Evolutionary conservation across 306 rosid species (phyloP).

Genomic region (Lathyrus aphaca): DNA sequence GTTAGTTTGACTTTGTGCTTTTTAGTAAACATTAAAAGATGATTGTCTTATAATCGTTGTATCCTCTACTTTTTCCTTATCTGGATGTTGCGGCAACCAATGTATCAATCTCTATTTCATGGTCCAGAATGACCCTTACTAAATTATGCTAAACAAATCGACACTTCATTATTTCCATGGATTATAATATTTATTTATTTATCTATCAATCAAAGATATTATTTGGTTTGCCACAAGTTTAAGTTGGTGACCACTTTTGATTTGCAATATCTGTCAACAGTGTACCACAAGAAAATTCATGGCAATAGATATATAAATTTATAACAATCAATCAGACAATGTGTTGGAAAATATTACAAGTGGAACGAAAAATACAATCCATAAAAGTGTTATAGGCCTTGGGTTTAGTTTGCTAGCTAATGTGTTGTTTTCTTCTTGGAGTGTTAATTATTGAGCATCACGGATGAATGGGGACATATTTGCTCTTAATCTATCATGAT

Average conservation of each 20-base stretch:
- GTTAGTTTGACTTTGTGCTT: no score
- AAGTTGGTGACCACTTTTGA: conserved; percentile 17
- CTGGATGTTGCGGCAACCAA: no score
- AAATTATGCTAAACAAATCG: no score
- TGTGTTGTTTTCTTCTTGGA: conserved; percentile 10
- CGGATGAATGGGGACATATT: conserved; percentile 29
- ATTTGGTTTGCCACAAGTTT: conserved; percentile 12
- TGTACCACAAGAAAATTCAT: conserved; percentile 41
- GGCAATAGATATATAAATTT: no score
- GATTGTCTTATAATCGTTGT: no score
- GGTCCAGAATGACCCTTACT: no score
- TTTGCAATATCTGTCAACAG: conserved; percentile 31
- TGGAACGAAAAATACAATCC: conserved; percentile 23
- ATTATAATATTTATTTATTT: no score
- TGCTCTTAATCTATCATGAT: conserved; percentile 36
- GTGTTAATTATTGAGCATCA: conserved; percentile 26
- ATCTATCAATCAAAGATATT: background rate
- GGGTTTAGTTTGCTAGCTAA: conserved; percentile 19
- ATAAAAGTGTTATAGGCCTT: background rate
- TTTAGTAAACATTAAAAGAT: no score
- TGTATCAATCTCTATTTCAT: no score
- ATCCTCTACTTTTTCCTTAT: no score
- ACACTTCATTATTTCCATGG: no score
- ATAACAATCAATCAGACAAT: no score
- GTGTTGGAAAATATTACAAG: background rate